phyloP scores from a whole-genome alignment of 179 eudicot genomes.

The Spinacia oleracea region DNA sequence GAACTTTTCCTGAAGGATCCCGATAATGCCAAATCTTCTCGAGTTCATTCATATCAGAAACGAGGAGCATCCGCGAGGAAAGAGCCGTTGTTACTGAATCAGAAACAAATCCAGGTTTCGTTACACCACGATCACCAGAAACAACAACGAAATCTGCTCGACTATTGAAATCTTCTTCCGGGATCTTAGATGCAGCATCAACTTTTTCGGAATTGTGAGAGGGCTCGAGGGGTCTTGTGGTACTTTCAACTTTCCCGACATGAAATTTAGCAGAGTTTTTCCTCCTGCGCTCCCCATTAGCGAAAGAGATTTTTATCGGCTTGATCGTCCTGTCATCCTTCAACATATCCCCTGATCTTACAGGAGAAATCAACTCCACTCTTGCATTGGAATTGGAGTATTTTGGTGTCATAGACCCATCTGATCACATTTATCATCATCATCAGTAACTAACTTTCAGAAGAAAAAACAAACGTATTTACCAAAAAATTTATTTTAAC shows the following conservation, averaged over 20 bases:
- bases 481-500: not conserved
- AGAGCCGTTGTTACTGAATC: constrained; percentile 39
- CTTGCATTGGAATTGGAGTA: constrained; percentile 33
- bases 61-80: constrained; percentile 30
- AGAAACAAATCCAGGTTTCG: constrained; percentile 30
- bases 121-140: constrained; percentile 38
- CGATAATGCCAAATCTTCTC: constrained; percentile 50
- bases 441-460: constrained; percentile 8
- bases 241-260: constrained; percentile 39
- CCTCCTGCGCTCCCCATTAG: constrained; percentile 33
- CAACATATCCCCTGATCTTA: constrained; percentile 35
- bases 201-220: constrained; percentile 28
- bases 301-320: constrained; percentile 28
- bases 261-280: constrained; percentile 23
- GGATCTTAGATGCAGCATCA: constrained; percentile 29
- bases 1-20: constrained; percentile 52
- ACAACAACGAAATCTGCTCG: constrained; percentile 38
- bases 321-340: constrained; percentile 29
- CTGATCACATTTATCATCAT: constrained; percentile 41
- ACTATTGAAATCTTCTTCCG: constrained; percentile 48
- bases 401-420: constrained; percentile 41
- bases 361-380: constrained; percentile 36
- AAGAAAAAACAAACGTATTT: not conserved
- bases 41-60: constrained; percentile 35
- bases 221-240: constrained; percentile 27